Evolutionary conservation across 352 stramenopile species (phyloP), one percentile per base, ranked within the genome.

Genomic region (Globisporangium radiosum): DNA sequence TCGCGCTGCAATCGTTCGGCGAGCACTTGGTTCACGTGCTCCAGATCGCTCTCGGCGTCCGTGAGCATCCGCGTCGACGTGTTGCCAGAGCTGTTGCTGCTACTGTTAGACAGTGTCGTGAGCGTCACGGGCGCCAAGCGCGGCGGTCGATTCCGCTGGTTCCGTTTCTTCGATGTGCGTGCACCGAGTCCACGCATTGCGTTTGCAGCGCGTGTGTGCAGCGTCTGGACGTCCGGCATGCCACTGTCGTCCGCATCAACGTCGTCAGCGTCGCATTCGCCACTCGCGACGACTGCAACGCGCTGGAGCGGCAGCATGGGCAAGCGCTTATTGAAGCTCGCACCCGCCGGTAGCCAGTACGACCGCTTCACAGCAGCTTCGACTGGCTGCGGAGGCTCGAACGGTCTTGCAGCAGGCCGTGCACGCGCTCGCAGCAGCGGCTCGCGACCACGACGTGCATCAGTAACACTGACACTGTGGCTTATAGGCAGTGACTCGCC

Each of bases 331-430:
- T 65, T 59, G 52, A 81, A 73, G 33, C 71, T 82, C 39, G 64
- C 66, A 2, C 81, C 81, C 6, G 76, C 75, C 1, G 81, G 78
- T 11, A 90, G 64, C 81, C 78, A 88, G 56, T 85, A 88, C n/a
- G 81, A 88, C 15, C 78, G 76, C 54, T 90, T 88, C 52, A 82
- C 43, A 33, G 55, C 40, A 15, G 9, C 17, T 17, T 63, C 61
- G 4, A 38, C 5, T 19, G 44, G 60, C 5, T 51, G 39, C 17
- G 39, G 37, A 14, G 13, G n/a, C 10, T 4, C 14, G 38, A 36
- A 33, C 39, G 19, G 39, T 33, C 25, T 33, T 33, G 25, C 25
- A 33, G 25, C 25, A 33, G 25, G 25, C 2, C 25, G 25, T 33
- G 25, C 25, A 33, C 25, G 25, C 1, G 25, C 25, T 33, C 25